Evolutionary conservation across 768 basidiomycete genomes (phyloP).

Genomic region (Piloderma croceum): DNA sequence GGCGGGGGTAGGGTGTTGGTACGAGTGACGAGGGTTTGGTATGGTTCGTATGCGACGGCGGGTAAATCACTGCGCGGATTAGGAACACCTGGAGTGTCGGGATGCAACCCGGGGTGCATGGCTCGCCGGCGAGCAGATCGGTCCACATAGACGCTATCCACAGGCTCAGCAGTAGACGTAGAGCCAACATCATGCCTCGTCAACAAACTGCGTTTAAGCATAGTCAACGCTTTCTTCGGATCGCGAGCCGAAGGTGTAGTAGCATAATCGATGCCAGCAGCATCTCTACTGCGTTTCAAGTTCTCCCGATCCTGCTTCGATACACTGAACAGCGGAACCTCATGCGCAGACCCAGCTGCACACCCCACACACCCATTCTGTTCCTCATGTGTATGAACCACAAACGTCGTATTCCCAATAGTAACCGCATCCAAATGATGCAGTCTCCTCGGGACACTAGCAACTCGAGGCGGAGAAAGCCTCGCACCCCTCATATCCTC

Average conservation of each 20-base stretch:
- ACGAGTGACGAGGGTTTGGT: conserved; percentile 5
- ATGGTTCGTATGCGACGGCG: conserved; percentile 1
- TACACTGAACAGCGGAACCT: conserved; percentile 39
- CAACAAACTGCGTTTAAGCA: conserved; percentile 61
- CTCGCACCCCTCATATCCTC: conserved; percentile 35
- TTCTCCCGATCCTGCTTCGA: conserved; percentile 7
- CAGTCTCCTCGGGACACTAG: conserved; percentile 63
- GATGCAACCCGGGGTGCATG: conserved; percentile 44
- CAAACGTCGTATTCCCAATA: conserved; percentile 66
- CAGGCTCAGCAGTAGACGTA: neutral
- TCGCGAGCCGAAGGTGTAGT: conserved; percentile 31
- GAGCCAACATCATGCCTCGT: conserved; percentile 36
- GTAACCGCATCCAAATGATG: conserved; percentile 60
- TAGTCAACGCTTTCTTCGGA: conserved; percentile 59
- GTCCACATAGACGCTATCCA: conserved; percentile 46
- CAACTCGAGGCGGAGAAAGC: conserved; percentile 58
- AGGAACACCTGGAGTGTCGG: conserved; percentile 49
- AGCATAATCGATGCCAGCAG: conserved; percentile 1
- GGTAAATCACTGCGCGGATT: conserved; percentile 5
- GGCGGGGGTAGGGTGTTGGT: conserved; percentile 7
- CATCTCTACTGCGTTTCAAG: conserved; percentile 17
- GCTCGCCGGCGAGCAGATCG: conserved; percentile 68
- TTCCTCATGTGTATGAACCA: conserved; percentile 63
- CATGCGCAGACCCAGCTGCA: conserved; percentile 41
- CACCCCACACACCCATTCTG: conserved; percentile 60